Base-by-base conservation (phyloP, 352 stramenopile species). In the Globisporangium spinosum region DNA sequence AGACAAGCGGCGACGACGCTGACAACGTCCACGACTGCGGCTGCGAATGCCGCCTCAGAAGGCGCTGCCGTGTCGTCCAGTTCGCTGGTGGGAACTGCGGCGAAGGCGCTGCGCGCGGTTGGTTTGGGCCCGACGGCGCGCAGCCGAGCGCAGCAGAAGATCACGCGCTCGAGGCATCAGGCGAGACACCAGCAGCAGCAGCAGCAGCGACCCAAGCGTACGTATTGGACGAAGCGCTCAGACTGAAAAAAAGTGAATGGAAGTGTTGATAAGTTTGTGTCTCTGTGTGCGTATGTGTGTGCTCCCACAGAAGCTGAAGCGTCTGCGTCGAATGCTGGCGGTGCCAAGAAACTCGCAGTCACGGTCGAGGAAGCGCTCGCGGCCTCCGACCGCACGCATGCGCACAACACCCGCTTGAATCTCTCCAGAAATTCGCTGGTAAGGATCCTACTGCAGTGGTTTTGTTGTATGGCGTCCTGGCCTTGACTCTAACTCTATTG, bases 341-440 rank as follows among this genome's bases (percentile, higher is more conserved):
- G 47, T 2, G 23, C 66, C 43, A 70, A 70, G 49, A 68, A 64
- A 27, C 29, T 45, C 2, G 57, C 74, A n/a, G 65, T 69, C 23
- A 49, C 54, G 22, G 55, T 62, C 3, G 64, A 77, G n/a, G 72
- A 80, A 54, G 55, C 62, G 29, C 58, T 71, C 6, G 72, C 56
- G 10, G 72, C 71, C 6, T 72, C 67, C 1, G 75, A 81, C 47
- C 75, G 75, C 23, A 81, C 75, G 22, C 75, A 81, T 47, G 65
- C 72, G 34, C 62, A 70, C 49, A 78, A 77, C 51, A 77, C 70
- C 47, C 72, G 75, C 8, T 54, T 81, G 38, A 65, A 66, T 22
- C 59, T 81, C 34, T 76, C 72, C 40, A 62, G 61, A 34, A 81
- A 81, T 38, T 74, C 75, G 7, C 64, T 81, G 67, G 75, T 81